Conservation (phyloP, 2,329 filamentous ascomycete genomes). For the Clonostachys solani region DNA sequence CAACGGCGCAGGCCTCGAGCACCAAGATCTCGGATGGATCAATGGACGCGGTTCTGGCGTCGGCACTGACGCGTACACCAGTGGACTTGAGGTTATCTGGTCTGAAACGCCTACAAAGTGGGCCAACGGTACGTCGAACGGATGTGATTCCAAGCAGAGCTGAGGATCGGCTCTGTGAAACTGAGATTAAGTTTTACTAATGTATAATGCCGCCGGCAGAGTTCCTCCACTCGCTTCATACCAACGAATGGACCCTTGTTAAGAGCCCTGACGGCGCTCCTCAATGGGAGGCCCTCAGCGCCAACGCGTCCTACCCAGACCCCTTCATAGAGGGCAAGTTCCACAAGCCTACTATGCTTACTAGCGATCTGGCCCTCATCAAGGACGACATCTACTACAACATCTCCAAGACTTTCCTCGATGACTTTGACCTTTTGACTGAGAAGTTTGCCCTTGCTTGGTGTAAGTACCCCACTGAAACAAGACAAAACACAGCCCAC, state of each 20-base stretch:
- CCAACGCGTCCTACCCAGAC: slow-evolving; percentile 57
- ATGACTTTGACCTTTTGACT: slow-evolving; percentile 63
- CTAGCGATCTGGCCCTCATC: slow-evolving; percentile 68
- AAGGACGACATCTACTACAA: slow-evolving; percentile 71
- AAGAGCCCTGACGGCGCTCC: slow-evolving; percentile 73
- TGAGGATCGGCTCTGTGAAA: too few relatives aligned
- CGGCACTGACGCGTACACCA: slow-evolving; percentile 70
- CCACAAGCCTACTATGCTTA: slow-evolving; percentile 71
- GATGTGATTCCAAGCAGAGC: too few relatives aligned
- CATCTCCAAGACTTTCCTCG: slow-evolving; percentile 67
- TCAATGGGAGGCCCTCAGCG: slow-evolving; percentile 72
- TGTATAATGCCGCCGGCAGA: slow-evolving; percentile 9
- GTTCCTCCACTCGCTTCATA: slow-evolving; percentile 73
- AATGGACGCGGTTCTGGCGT: slow-evolving; percentile 62
- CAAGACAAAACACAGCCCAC: too few relatives aligned
- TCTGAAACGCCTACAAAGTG: slow-evolving; percentile 72
- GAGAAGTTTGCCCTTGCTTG: slow-evolving; percentile 70
- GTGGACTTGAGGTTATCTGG: slow-evolving; percentile 76
- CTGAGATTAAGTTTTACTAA: too few relatives aligned
- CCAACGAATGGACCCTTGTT: slow-evolving; percentile 72
- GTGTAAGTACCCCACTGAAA: slow-evolving; percentile 37
- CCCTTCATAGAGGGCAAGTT: slow-evolving; percentile 67
- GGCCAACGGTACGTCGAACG: slow-evolving; percentile 46
- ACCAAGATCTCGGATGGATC: slow-evolving; percentile 70
- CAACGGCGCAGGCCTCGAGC: slow-evolving; percentile 56